A percentile compares a stretch with the other conserved stretches of the same genome.
phyloP scores from a whole-genome alignment of 495 filamentous ascomycete species.

The Friedmanniomyces simplex region DNA sequence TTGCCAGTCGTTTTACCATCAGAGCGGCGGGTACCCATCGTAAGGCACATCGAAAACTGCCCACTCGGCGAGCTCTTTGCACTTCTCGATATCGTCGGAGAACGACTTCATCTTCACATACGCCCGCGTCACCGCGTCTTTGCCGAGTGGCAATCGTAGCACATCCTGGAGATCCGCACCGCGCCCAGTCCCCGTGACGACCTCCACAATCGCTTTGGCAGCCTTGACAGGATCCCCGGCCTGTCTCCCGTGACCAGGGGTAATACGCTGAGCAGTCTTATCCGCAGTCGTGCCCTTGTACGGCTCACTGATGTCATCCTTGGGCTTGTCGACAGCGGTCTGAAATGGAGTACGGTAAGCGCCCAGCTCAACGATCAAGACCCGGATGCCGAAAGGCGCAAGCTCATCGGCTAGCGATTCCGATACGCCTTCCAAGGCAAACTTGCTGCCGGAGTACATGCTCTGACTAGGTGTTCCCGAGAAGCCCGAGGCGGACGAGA shows the following conservation, averaged over 20 bases:
- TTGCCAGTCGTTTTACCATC: not conserved
- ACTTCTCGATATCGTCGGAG: not conserved
- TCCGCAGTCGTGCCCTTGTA: constrained; percentile 13
- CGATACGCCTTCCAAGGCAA: constrained; percentile 23
- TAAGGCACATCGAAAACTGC: constrained; percentile 2
- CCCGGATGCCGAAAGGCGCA: constrained; percentile 15
- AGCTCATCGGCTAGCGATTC: constrained; percentile 16
- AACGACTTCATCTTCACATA: constrained; percentile 6
- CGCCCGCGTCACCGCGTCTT: constrained; percentile 9
- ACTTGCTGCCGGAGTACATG: constrained; percentile 23
- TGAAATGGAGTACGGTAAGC: constrained; percentile 14
- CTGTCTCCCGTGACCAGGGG: constrained; percentile 9
- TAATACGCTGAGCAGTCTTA: constrained; percentile 4
- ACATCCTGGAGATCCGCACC: constrained; percentile 5
- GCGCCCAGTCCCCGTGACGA: constrained; percentile 3
- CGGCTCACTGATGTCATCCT: constrained; percentile 4
- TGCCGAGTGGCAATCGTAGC: constrained; percentile 15
- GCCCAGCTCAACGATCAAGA: constrained; percentile 12
- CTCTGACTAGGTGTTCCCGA: constrained; percentile 8
- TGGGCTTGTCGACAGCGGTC: constrained; percentile 9
- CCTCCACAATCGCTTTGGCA: constrained; percentile 14
- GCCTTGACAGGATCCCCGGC: constrained; percentile 20
- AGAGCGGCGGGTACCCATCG: constrained; percentile 12
- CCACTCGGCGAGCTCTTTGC: constrained; percentile 3
- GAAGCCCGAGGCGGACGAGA: constrained; percentile 20